These are phyloP conservation scores for Candida albicans DNA, from an alignment of 1,139 yeast species.

Conservation along the genomic window DNA sequence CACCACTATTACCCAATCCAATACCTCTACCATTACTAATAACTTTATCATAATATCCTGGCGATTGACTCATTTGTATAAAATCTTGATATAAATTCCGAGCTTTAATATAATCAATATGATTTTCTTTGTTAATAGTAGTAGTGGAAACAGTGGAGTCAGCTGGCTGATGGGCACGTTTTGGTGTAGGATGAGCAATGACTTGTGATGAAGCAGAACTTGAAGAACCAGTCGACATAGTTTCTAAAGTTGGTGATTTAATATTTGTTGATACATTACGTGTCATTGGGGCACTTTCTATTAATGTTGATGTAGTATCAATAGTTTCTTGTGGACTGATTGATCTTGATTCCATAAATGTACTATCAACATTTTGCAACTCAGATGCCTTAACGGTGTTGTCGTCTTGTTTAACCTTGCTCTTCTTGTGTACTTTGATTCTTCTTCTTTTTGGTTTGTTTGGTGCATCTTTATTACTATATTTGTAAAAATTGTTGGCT, in stretches of 20 bases:
- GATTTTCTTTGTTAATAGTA: too few relatives aligned
- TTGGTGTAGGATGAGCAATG: constrained; percentile 11
- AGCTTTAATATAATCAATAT: constrained; percentile 1
- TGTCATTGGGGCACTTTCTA: background rate
- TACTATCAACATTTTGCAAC: background rate
- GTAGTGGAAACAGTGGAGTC: background rate
- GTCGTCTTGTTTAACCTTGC: background rate
- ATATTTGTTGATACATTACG: background rate
- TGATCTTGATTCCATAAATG: background rate
- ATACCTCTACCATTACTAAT: constrained; percentile 9
- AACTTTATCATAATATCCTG: constrained; percentile 12
- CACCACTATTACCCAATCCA: constrained; percentile 15
- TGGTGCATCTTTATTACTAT: constrained; percentile 20
- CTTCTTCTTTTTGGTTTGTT: constrained; percentile 50
- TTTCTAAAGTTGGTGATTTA: background rate
- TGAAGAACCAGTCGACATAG: background rate
- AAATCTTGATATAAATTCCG: constrained; percentile 11
- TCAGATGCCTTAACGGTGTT: background rate
- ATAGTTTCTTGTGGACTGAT: background rate
- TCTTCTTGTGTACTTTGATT: constrained; percentile 36
- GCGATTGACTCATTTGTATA: constrained; percentile 9
- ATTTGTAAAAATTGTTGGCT: constrained; percentile 39
- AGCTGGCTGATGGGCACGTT: background rate
- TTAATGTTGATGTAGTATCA: background rate
- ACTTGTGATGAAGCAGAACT: constrained; percentile 6